Evolutionary conservation across 371 early-diverging fungal species (phyloP).

Genomic region (Actinomortierella wolfii): DNA sequence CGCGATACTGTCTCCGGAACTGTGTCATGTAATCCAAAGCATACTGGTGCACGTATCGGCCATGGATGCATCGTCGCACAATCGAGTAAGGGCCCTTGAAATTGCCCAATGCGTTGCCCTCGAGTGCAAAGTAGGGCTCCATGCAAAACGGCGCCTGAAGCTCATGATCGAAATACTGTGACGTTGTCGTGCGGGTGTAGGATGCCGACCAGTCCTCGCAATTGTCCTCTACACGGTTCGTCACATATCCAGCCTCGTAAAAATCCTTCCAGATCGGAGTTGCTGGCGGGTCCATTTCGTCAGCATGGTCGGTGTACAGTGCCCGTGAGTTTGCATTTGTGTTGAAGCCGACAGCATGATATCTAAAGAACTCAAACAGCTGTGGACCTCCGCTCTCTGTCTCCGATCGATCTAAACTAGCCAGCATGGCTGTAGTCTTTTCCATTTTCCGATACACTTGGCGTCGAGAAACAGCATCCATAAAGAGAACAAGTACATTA

Average conservation of each 20-base stretch:
- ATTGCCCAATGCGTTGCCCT: conserved; percentile 49
- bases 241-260: conserved; percentile 49
- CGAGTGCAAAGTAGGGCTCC: conserved; percentile 47
- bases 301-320: conserved; percentile 38
- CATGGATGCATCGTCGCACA: conserved; percentile 46
- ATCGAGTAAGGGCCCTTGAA: conserved; percentile 54
- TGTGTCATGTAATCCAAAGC: conserved; percentile 51
- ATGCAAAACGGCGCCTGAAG: conserved; percentile 51
- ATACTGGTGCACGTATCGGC: conserved; percentile 48
- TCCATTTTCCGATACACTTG: conserved; percentile 51
- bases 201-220: conserved; percentile 52
- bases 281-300: conserved; percentile 11
- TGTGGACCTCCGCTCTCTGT: conserved; percentile 16
- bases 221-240: conserved; percentile 46
- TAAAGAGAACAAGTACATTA: conserved; percentile 49
- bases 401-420: conserved; percentile 21
- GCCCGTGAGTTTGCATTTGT: conserved; percentile 49
- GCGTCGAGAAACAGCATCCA: conserved; percentile 49
- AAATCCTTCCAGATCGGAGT: conserved; percentile 53
- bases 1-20: conserved; percentile 27
- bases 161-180: conserved; percentile 50
- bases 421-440: conserved; percentile 34
- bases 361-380: conserved; percentile 49
- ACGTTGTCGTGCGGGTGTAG: conserved; percentile 27
- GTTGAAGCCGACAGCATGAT: conserved; percentile 49